A percentile compares a stretch with the other conserved stretches of the same genome.
phyloP scores from a whole-genome alignment of 148 eudicot species.

The Chenopodium album region DNA sequence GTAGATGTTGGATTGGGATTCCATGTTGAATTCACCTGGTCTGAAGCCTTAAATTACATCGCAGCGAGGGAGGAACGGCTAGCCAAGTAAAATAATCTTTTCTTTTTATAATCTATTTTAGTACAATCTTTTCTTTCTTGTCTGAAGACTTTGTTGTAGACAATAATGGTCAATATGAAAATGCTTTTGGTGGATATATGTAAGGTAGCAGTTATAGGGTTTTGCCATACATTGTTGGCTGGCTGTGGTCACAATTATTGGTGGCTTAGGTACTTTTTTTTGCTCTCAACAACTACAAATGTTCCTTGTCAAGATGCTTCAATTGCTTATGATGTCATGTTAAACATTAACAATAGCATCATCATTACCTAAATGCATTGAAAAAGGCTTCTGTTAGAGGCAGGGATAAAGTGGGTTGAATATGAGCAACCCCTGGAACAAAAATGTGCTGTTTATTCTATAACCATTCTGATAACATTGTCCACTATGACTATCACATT shows the following conservation, averaged over 20 bases:
- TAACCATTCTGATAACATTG: background rate
- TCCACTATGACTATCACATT: background rate
- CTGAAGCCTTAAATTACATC: constrained; percentile 76
- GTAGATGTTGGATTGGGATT: constrained; percentile 93
- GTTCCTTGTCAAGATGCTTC: background rate
- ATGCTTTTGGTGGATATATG: background rate
- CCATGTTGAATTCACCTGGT: constrained; percentile 91
- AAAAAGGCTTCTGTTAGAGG: background rate
- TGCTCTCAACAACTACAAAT: background rate
- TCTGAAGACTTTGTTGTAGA: too few species aligned
- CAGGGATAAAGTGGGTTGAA: background rate
- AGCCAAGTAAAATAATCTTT: constrained; percentile 45
- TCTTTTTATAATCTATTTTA: background rate
- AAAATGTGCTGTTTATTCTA: background rate
- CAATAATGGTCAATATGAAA: background rate
- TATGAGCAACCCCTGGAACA: background rate
- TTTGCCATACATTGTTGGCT: background rate
- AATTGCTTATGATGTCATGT: background rate
- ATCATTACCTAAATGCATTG: background rate
- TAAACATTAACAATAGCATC: background rate
- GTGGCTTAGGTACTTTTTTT: background rate
- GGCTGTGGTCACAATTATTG: background rate
- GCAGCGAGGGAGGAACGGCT: constrained; percentile 69
- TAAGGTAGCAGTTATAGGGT: background rate
- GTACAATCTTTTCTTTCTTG: background rate